These are phyloP conservation scores for Brettanomyces bruxellensis DNA, from an alignment of 805 yeast genomes.

Conservation along the genomic window DNA sequence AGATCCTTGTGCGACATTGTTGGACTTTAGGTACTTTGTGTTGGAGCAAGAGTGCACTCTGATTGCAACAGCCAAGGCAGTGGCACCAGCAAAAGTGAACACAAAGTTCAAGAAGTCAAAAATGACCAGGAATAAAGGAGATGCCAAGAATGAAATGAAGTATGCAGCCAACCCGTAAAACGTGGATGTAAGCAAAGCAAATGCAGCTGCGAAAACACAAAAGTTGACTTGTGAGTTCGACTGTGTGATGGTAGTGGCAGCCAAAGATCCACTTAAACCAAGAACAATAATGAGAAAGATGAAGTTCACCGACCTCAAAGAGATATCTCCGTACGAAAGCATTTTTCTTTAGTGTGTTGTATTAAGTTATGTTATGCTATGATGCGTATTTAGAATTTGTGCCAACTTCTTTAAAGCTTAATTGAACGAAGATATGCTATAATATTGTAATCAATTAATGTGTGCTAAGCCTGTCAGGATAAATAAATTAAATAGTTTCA, in stretches of 20 bases:
- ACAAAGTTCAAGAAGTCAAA: constrained; percentile 84
- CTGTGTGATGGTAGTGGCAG: constrained; percentile 47
- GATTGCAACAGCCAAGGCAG: constrained; percentile 87
- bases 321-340: constrained; percentile 65
- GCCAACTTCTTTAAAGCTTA: too few species aligned
- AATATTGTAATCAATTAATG: neutral
- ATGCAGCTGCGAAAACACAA: constrained; percentile 79
- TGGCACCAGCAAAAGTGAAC: constrained; percentile 90
- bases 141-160: constrained; percentile 70
- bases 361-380: neutral
- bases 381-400: constrained; percentile 1
- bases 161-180: constrained; percentile 73
- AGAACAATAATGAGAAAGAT: constrained; percentile 67
- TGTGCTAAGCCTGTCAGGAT: too few species aligned
- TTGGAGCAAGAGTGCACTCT: constrained; percentile 81
- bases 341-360: constrained; percentile 6
- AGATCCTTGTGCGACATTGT: constrained; percentile 68
- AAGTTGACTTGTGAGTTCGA: constrained; percentile 78
- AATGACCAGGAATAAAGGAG: constrained; percentile 70
- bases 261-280: constrained; percentile 86
- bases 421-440: neutral
- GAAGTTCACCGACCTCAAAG: constrained; percentile 69
- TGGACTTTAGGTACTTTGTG: constrained; percentile 50
- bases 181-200: constrained; percentile 72
- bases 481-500: too few species aligned